These are phyloP conservation scores for Nicotiana rustica DNA, from an alignment of 305 asterid species.

Conservation along the genomic window DNA sequence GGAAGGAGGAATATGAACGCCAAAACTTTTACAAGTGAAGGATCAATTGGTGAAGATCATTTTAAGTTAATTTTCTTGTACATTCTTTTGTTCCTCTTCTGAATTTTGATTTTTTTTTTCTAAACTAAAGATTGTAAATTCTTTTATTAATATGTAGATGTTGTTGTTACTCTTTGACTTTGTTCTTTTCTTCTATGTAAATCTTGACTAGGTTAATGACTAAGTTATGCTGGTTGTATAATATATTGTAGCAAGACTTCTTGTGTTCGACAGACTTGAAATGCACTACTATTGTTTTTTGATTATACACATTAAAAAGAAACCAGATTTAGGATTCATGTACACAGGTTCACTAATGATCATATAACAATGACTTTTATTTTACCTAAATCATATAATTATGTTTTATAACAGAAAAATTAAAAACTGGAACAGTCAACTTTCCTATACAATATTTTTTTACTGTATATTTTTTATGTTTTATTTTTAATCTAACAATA, in stretches of 20 bases:
- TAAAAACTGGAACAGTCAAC: too few relatives aligned
- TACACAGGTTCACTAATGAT: too few relatives aligned
- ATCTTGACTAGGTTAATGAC: not conserved
- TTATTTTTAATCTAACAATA: too few relatives aligned
- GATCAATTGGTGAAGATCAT: not conserved
- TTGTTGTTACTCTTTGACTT: not conserved
- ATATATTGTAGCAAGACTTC: not conserved
- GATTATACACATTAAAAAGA: too few relatives aligned
- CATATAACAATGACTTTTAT: too few relatives aligned
- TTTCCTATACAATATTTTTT: too few relatives aligned
- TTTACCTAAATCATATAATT: too few relatives aligned
- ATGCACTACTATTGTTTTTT: too few relatives aligned
- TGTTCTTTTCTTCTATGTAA: not conserved
- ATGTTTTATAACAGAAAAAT: too few relatives aligned
- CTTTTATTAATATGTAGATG: not conserved
- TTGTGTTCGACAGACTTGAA: too few relatives aligned
- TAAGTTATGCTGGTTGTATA: not conserved
- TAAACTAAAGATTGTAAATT: not conserved
- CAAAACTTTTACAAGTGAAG: not conserved
- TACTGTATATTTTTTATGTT: too few relatives aligned
- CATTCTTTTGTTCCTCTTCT: not conserved
- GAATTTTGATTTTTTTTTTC: not conserved
- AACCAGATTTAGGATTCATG: too few relatives aligned
- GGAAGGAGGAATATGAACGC: not conserved
- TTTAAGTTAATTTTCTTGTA: not conserved